Base-by-base conservation (phyloP, 345 rosid genomes). In the Ceriops zippeliana region DNA sequence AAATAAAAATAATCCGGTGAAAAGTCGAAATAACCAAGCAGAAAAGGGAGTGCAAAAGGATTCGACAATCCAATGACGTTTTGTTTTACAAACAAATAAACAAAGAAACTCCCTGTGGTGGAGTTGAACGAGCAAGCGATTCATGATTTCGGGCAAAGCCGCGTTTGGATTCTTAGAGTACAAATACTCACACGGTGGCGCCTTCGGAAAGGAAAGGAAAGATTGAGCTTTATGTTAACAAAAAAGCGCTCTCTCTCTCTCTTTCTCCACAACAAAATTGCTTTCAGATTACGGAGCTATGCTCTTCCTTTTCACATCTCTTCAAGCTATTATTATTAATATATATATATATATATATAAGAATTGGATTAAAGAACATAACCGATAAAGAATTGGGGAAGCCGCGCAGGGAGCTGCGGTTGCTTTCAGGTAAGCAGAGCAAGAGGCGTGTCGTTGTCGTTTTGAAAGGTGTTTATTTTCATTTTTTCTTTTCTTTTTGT, bases 391-490 rank as follows among this genome's bases (percentile, higher is more conserved):
- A 11, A 7, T 15, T 42, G 4, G 49, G 17, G 5, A 11, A 42
- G 38, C 16, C 52, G 60, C 7, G 67, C 53, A 4, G 32, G 69
- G 66, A 31, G 85, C 70, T 17, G 62, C 30, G 62, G 73, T 73
- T 62, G 75, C 76, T 65, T 63, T 73, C 65, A 15, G 54, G 38
- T 64, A n/a, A 57, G 46, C 57, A 63, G 69, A 63, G 58, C 64
- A 20, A 6, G 22, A 16, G 32, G 51, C 49, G 16, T 13, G 49
- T 13, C 1, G 49, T 13, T 13, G 19, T 13, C 5, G 17, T 15
- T 42, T 13, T 13, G 5, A 42, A 13, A 13, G 49, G 19, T 1
- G 17, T 42, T 42, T 42, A 19, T 38, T 38, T 38, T 1, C 26
- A 24, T 24, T 24, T 24, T 24, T 24, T 24, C 26, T 24, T 24